Conservation (phyloP, 2,329 filamentous ascomycete genomes). For the Juglanconis sp. region DNA sequence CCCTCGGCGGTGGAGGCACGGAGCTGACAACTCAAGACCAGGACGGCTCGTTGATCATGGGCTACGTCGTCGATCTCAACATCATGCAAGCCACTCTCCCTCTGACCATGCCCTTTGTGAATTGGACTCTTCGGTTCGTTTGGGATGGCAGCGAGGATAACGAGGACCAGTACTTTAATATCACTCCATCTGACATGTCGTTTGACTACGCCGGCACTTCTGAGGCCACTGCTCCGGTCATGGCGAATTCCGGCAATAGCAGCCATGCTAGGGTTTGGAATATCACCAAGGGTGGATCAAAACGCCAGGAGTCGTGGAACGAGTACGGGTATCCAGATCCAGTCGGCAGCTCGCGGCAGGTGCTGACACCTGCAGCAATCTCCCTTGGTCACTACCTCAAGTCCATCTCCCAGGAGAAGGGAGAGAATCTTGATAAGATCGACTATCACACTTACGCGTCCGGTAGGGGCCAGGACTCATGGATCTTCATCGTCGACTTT, state of each 20-base stretch:
- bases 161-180: background rate
- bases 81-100: constrained; percentile 2
- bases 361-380: background rate
- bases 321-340: no score
- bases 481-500: no score
- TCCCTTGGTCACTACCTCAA: background rate
- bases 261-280: background rate
- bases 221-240: background rate
- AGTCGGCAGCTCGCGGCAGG: no score
- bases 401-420: background rate
- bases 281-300: background rate
- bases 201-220: background rate
- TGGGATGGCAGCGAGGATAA: background rate
- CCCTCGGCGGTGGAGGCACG: background rate
- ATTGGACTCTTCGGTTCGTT: background rate
- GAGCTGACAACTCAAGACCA: background rate
- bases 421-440: no score
- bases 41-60: background rate
- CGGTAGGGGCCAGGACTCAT: no score
- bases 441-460: no score
- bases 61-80: constrained; percentile 7
- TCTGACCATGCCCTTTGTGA: background rate
- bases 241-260: background rate
- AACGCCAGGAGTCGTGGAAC: background rate
- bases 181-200: background rate